These are phyloP conservation scores for Ceratocystis lukuohia DNA, from an alignment of 2,329 filamentous ascomycete genomes.

Conservation along the genomic window DNA sequence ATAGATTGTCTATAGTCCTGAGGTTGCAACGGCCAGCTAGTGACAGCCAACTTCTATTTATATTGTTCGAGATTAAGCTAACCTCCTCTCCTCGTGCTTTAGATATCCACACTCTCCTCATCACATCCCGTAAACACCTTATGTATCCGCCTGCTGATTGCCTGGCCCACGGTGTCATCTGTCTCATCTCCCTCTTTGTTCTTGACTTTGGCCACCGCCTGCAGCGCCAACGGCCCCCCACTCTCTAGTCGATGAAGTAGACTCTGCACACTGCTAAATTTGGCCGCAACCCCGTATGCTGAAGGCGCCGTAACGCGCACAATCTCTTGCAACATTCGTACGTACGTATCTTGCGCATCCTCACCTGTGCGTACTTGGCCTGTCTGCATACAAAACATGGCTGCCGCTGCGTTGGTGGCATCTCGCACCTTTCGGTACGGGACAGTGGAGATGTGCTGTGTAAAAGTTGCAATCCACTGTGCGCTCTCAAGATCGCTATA, in stretches of 20 bases:
- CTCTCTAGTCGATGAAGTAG: conserved; percentile 46
- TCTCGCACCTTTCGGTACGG: conserved; percentile 52
- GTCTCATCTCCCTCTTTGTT: conserved; percentile 45
- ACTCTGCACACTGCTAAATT: conserved; percentile 44
- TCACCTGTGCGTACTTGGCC: conserved; percentile 63
- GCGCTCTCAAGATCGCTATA: conserved; percentile 47
- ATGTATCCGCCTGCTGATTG: conserved; percentile 44
- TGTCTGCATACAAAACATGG: conserved; percentile 64
- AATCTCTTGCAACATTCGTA: conserved; percentile 65
- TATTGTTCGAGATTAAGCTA: neutral
- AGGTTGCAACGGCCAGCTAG: neutral
- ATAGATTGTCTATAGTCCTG: neutral
- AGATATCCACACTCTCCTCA: conserved; percentile 42
- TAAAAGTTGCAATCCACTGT: conserved; percentile 60
- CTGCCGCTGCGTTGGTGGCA: conserved; percentile 35
- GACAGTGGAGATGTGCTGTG: conserved; percentile 63
- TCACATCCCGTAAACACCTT: conserved; percentile 48
- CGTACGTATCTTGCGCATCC: conserved; percentile 51
- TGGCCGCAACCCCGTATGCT: conserved; percentile 52
- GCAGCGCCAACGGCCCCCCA: conserved; percentile 47
- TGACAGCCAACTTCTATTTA: neutral
- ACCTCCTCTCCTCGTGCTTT: conserved; percentile 14
- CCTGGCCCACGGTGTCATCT: conserved; percentile 42
- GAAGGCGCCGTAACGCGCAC: conserved; percentile 57
- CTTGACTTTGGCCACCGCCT: conserved; percentile 43